Evolutionary conservation across 169 alveolate genomes (phyloP).

Genomic region (Plasmodium knowlesi): DNA sequence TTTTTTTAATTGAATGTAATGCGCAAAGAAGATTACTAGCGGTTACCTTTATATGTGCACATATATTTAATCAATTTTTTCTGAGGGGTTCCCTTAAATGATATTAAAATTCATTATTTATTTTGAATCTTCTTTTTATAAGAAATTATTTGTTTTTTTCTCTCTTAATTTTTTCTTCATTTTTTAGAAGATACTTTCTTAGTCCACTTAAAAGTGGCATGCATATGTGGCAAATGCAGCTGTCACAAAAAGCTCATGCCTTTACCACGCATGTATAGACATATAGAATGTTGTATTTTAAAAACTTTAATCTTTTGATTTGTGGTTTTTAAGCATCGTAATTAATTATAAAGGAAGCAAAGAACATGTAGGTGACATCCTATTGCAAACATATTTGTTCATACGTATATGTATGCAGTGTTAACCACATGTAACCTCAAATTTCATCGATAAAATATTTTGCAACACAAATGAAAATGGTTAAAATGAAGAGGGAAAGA

Average conservation of each 20-base stretch:
- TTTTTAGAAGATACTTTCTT: background rate
- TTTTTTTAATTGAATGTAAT: background rate
- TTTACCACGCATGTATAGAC: background rate
- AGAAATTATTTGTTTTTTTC: background rate
- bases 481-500: background rate
- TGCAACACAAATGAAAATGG: background rate
- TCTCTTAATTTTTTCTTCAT: background rate
- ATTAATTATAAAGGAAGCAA: background rate
- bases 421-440: background rate
- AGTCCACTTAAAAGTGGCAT: slow-evolving; percentile 5
- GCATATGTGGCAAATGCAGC: background rate
- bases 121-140: background rate
- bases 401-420: background rate
- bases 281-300: background rate
- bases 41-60: background rate
- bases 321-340: background rate
- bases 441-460: background rate
- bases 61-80: background rate
- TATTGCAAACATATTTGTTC: background rate
- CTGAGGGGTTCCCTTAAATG: background rate
- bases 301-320: background rate
- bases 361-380: background rate
- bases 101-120: background rate
- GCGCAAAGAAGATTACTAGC: background rate
- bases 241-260: background rate